Evolutionary conservation across 2,329 filamentous ascomycete genomes (phyloP), one percentile per base, ranked within the genome.

Genomic region (Apiospora phragmitis): DNA sequence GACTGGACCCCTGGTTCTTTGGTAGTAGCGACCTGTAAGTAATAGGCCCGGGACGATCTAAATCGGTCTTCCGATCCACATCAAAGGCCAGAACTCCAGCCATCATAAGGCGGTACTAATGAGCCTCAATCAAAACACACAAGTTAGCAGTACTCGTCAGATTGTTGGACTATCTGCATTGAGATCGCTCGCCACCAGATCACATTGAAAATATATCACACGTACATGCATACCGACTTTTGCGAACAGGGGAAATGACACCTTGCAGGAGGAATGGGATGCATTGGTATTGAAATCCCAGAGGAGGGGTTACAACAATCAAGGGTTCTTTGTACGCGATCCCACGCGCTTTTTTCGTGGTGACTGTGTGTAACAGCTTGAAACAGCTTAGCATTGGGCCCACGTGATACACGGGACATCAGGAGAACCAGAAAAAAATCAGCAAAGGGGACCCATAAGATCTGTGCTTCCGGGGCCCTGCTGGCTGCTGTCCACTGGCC

Each of bases 41-140:
- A 35, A 62, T 62, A 14, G 55, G 32, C 11, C 11, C 55, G 32
- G 55, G 55, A 62, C 55, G 55, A 62, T 62, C 55, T 62, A 62
- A 62, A 62, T 62, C 55, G 55, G 55, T 11, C 51, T 12, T 11
- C 55, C 32, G 32, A 62, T 62, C 55, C 55, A 62, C 55, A 62
- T 6, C 55, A 62, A 5, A 38, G 55, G 55, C 55, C 55, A 24
- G 55, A 62, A 38, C 55, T 38, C 32, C 55, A 62, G 55, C 35
- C 55, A n/a, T n/a, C 55, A 62, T 38, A 38, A n/a, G 51, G 26
- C 51, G 18, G 26, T 12, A 4, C 55, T 62, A 38, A 32, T 38
- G 55, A 62, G 55, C 55, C 55, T 62, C 55, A 62, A 62, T 62
- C 29, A 62, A 62, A 62, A 62, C 55, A 62, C n/a, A 38, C 18